Base-by-base conservation (phyloP, 129 eudicot genomes). In the Smallanthus sonchifolius region DNA sequence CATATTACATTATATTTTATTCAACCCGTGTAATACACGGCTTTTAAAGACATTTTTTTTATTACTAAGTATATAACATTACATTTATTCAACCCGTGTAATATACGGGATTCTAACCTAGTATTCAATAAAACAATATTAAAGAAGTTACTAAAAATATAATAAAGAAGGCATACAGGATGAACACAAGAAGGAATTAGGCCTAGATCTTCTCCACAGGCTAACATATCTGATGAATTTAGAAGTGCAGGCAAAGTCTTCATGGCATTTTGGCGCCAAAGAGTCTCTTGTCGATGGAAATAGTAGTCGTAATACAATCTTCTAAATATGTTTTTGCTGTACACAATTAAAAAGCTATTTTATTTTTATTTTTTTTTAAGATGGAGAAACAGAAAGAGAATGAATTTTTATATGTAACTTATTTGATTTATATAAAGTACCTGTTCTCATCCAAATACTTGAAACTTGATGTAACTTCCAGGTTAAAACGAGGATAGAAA, bases 161-260 rank as follows among this genome's bases (percentile, higher is more conserved):
- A 52, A 14, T 62, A 54, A 55, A 72, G 70, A 32, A 62, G 38
- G 64, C 95, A 40, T 87, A 95, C 99, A 5, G 99, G 99, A 84
- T 91, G 99, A 81, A 95, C 99, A 84, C 99, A 95, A 67, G 97
- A 91, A 75, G 99, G 99, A 77, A 95, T 87, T 16, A 95, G 71
- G 74, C 99, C 97, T 30, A 95, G 84, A 87, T 91, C 97, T 88
- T 95, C 99, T 52, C 99, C 99, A 73, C 97, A 95, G n/a, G 99
- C 94, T 36, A 95, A 87, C 99, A 95, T 95, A 77, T 95, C 96
- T 6, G 99, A 95, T 38, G 99, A 88, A 79, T 91, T 91, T 82
- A 95, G 79, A 68, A 95, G 96, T 51, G 81, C 97, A 30, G 99
- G 99, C 71, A 95, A 80, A 76, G 99, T 91, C 88, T 88, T 95